phyloP scores from a whole-genome alignment of 805 yeast species.

The Candida coquimbonensis region DNA sequence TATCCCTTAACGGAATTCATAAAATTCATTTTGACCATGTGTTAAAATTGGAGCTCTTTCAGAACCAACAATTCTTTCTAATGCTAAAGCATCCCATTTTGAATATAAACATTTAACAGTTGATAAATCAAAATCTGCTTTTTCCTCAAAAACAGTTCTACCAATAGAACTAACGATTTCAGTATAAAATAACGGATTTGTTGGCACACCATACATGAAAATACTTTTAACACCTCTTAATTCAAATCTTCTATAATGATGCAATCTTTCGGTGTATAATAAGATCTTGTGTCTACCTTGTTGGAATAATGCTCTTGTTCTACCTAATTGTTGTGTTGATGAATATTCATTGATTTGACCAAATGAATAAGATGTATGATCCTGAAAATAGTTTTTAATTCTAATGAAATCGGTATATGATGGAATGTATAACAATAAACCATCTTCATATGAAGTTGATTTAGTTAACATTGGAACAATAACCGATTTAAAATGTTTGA shows the following conservation, averaged over 20 bases:
- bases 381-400: constrained; percentile 52
- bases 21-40: constrained; percentile 64
- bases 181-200: constrained; percentile 75
- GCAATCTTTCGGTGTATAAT: constrained; percentile 91
- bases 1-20: constrained; percentile 44
- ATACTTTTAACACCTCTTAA: constrained; percentile 79
- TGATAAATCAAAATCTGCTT: constrained; percentile 48
- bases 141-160: constrained; percentile 41
- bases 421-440: constrained; percentile 76
- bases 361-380: constrained; percentile 56
- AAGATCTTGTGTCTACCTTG: constrained; percentile 57
- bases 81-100: constrained; percentile 69
- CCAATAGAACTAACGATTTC: constrained; percentile 71
- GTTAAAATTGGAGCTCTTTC: constrained; percentile 62
- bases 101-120: constrained; percentile 60
- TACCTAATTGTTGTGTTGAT: constrained; percentile 57
- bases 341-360: constrained; percentile 82
- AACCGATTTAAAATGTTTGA: constrained; percentile 70
- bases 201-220: constrained; percentile 76
- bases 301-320: constrained; percentile 64
- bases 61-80: constrained; percentile 82
- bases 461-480: constrained; percentile 64
- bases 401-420: constrained; percentile 82
- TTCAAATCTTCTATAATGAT: constrained; percentile 82
- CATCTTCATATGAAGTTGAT: constrained; percentile 57